Percentiles rank a stretch among this genome's conserved stretches.
Conservation (phyloP, 2,329 filamentous ascomycete species). For the Trichoderma sp. region DNA sequence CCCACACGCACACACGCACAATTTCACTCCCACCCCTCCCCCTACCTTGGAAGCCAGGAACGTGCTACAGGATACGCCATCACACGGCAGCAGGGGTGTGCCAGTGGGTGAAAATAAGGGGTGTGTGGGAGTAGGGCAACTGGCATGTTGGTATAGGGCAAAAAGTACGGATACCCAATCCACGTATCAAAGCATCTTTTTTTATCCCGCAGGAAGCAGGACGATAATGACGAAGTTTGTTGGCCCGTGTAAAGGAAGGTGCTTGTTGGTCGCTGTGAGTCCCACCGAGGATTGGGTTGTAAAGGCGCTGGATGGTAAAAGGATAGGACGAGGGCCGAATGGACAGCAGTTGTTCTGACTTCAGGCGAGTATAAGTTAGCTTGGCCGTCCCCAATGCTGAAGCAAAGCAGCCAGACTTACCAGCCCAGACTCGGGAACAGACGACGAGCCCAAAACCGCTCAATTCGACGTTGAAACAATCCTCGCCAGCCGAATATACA, state of each 20-base stretch:
- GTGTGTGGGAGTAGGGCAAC: conserved; percentile 30
- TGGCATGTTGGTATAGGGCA: conserved; percentile 36
- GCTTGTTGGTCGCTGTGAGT: conserved; percentile 36
- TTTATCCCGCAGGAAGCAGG: conserved; percentile 40
- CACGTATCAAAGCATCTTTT: conserved; percentile 37
- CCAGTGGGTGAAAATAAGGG: conserved; percentile 24
- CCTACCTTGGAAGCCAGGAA: conserved; percentile 30
- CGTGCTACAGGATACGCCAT: conserved; percentile 27
- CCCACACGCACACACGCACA: conserved; percentile 16
- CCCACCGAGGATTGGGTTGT: conserved; percentile 34
- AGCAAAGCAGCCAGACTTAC: conserved; percentile 24
- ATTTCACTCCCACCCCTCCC: conserved; percentile 23
- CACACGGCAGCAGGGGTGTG: conserved; percentile 30
- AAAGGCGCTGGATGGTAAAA: conserved; percentile 30
- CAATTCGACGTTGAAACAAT: background rate
- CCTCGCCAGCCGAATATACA: conserved; percentile 11
- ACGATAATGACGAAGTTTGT: conserved; percentile 33
- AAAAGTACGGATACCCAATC: conserved; percentile 45
- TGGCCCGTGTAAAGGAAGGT: conserved; percentile 32
- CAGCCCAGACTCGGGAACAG: background rate
- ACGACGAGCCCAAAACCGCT: background rate
- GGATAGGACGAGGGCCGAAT: conserved; percentile 30
- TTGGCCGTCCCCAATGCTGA: conserved; percentile 33
- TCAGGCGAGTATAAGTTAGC: conserved; percentile 44
- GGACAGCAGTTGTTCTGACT: conserved; percentile 25